A percentile compares a stretch with the other conserved stretches of the same genome.
Conservation (phyloP, 73 alveolate species). For the Symbiodinium natans region DNA sequence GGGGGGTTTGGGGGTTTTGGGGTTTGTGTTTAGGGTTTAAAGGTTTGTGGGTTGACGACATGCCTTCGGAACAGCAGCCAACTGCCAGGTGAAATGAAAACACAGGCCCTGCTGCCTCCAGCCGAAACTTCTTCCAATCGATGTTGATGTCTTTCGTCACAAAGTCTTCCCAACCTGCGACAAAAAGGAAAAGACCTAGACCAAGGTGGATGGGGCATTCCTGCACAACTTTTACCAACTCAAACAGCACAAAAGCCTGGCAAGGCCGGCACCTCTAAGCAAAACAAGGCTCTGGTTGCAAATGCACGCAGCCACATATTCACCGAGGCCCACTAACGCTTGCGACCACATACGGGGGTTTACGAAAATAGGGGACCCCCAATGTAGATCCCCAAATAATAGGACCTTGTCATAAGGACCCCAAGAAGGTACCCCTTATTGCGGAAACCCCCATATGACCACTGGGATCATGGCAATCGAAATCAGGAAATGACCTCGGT, state of each 20-base stretch:
- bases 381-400: too few relatives aligned
- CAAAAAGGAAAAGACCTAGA: neutral
- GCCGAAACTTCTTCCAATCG: neutral
- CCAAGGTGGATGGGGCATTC: neutral
- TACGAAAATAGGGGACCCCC: too few relatives aligned
- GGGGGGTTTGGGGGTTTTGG: too few relatives aligned
- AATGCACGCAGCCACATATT: neutral
- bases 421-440: too few relatives aligned
- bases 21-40: neutral
- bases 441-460: too few relatives aligned
- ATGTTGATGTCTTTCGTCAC: neutral
- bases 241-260: neutral
- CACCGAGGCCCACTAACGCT: neutral
- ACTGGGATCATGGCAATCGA: neutral
- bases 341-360: too few relatives aligned
- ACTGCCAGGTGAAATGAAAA: neutral
- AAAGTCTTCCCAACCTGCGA: constrained; percentile 27
- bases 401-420: too few relatives aligned
- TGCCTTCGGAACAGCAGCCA: neutral
- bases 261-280: neutral
- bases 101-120: neutral
- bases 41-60: neutral
- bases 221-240: neutral
- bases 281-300: neutral
- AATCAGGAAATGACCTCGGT: constrained; percentile 45